phyloP scores from a whole-genome alignment of 1,284 basidiomycete genomes.

The Moesziomyces globuligerus region DNA sequence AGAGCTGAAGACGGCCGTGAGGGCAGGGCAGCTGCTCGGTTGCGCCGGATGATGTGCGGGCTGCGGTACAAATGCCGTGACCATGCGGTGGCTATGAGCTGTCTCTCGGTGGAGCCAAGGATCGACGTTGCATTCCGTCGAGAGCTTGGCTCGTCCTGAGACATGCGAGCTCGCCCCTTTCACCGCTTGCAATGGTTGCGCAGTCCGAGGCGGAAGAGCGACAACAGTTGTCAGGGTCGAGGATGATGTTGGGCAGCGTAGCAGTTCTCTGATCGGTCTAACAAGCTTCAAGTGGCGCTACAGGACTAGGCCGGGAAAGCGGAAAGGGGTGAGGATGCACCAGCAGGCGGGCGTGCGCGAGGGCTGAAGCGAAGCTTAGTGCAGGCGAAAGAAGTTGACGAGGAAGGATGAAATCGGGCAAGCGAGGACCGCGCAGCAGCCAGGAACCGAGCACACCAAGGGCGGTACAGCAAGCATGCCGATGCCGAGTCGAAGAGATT shows the following conservation, averaged over 20 bases:
- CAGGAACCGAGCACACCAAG: neutral
- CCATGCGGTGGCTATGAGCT: neutral
- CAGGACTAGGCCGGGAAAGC: too few species aligned
- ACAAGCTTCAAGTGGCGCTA: too few species aligned
- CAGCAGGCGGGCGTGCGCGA: neutral
- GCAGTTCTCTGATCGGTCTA: neutral
- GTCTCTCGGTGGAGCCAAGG: neutral
- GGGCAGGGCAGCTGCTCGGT: too few species aligned
- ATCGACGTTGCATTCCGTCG: neutral
- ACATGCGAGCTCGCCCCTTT: neutral
- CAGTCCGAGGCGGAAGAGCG: neutral
- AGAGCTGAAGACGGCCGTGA: too few species aligned
- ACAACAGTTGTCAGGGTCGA: neutral
- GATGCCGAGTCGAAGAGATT: too few species aligned
- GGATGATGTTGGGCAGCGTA: neutral
- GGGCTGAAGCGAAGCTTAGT: neutral
- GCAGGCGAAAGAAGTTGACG: neutral
- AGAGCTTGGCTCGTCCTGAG: neutral
- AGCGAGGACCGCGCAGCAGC: too few species aligned
- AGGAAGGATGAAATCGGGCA: neutral
- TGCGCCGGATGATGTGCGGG: neutral
- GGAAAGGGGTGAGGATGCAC: too few species aligned
- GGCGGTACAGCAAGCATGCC: neutral
- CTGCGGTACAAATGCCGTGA: neutral
- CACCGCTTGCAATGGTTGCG: neutral